Evolutionary conservation across 192 early-diverging fungal genomes (phyloP).

Genomic region (Coemansia sp.): DNA sequence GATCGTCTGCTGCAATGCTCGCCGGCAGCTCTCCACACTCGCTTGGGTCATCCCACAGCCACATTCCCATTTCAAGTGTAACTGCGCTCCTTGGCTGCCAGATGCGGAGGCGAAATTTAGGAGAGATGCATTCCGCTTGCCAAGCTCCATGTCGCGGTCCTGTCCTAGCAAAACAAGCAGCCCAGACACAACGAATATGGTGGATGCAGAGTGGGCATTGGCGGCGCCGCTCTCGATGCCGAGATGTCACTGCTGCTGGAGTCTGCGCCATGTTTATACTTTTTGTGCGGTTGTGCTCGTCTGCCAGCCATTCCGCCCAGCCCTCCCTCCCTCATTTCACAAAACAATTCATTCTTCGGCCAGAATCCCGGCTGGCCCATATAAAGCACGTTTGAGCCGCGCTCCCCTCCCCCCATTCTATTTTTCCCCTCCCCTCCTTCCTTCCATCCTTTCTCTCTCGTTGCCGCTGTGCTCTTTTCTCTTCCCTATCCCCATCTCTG

Average conservation of each 20-base stretch:
- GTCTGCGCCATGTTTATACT: conserved; percentile 5
- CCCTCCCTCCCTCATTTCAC: conserved; percentile 14
- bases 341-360: conserved; percentile 7
- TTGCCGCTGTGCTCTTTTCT: background rate
- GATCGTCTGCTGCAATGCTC: conserved; percentile 3
- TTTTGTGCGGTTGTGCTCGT: background rate
- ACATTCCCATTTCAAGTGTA: conserved; percentile 21
- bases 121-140: background rate
- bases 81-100: conserved; percentile 16
- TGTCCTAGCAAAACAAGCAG: background rate
- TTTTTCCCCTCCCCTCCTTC: background rate
- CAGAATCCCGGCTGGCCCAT: conserved; percentile 4
- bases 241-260: background rate
- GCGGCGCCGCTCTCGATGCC: background rate
- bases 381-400: conserved; percentile 2
- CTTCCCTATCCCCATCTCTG: conserved; percentile 3
- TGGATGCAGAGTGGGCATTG: background rate
- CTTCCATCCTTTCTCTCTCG: background rate
- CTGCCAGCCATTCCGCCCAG: conserved; percentile 1
- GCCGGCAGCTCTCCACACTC: conserved; percentile 9
- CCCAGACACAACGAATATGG: background rate
- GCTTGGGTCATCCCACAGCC: conserved; percentile 8
- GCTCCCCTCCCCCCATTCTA: background rate
- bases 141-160: background rate
- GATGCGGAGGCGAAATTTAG: conserved; percentile 1